These are phyloP conservation scores for Aspergillus pseudonomiae DNA, from an alignment of 2,329 filamentous ascomycete species.

Conservation along the genomic window DNA sequence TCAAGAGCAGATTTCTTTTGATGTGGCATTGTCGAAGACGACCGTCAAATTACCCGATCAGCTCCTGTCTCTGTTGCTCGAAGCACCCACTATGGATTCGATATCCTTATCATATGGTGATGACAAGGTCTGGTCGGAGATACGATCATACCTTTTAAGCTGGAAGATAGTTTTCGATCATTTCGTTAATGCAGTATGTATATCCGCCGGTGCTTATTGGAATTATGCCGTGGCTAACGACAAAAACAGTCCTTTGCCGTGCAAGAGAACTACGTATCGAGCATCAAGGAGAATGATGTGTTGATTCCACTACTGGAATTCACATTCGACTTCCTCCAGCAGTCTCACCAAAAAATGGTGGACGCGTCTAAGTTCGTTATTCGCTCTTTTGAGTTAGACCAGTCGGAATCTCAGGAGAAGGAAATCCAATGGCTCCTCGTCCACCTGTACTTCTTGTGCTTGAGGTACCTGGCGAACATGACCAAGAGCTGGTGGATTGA, in stretches of 20 bases:
- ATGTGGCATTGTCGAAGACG: slow-evolving; percentile 60
- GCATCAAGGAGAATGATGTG: slow-evolving; percentile 74
- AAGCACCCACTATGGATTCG: slow-evolving; percentile 71
- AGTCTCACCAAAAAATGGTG: slow-evolving; percentile 71
- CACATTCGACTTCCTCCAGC: slow-evolving; percentile 81
- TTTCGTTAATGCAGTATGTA: slow-evolving; percentile 66
- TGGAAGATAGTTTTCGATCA: slow-evolving; percentile 92
- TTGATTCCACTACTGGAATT: slow-evolving; percentile 74
- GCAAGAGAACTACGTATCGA: slow-evolving; percentile 76
- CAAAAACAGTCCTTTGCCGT: slow-evolving; percentile 71
- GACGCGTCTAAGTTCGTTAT: slow-evolving; percentile 72
- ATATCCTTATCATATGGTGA: slow-evolving; percentile 68
- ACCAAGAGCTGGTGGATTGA: slow-evolving; percentile 85
- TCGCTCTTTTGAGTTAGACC: slow-evolving; percentile 59
- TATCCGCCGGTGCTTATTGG: neutral
- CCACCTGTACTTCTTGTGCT: slow-evolving; percentile 80
- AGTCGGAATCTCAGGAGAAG: slow-evolving; percentile 68
- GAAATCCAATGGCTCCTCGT: slow-evolving; percentile 82
- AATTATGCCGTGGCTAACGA: slow-evolving; percentile 26
- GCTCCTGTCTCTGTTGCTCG: slow-evolving; percentile 78
- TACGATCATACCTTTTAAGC: slow-evolving; percentile 81
- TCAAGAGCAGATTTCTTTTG: slow-evolving; percentile 82
- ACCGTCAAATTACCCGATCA: slow-evolving; percentile 77
- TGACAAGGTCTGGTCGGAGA: slow-evolving; percentile 64
- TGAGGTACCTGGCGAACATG: slow-evolving; percentile 76